Base-by-base conservation (phyloP, 768 basidiomycete genomes). In the Nidula microcarpa region DNA sequence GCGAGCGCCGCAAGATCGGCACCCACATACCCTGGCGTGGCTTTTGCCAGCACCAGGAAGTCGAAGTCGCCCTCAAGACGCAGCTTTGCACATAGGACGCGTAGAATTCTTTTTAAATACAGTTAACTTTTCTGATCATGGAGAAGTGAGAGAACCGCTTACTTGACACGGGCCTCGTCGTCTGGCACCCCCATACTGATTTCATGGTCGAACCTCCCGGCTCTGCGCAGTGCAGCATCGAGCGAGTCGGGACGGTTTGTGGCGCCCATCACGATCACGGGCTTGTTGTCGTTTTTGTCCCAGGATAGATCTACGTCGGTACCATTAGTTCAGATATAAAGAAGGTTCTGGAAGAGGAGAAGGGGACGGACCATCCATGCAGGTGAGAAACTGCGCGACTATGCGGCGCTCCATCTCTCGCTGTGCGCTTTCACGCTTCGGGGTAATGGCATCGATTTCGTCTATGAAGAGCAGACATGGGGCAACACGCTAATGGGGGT, bases 151-250 rank as follows among this genome's bases (percentile, higher is more conserved):
- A 13, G 50, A 56, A 49, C 8, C 32, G 74, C 87, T 59, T 53
- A 98, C 96, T 94, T 89, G 56, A 89, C 87, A 53, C 97, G 77
- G 0, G 88, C 94, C 51, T 85, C 85, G 55, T 97, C 89, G 60
- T 95, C 93, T 2, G 97, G 97, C 3, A 99, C 96, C 10, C 91
- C 91, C 91, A 98, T 94, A 49, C 91, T 89, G 48, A 99, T 98
- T 70, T 99, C 97, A 59, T 95, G 92, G 64, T 98, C 97, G 55
- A 99, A 99, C 34, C 97, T 74, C 5, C 97, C 97, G 5, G 95
- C 96, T 52, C 95, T 79, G 33, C 96, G 83, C 14, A 99, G 76
- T 0, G 97, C 97, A 0, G 94, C 84, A 67, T 99, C 97, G 6
- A 98, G 77, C 5, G 95, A 89, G 64, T 98, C 97, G 1, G 94